Conservation (phyloP, 352 stramenopile genomes). For the Blastocystis sp. region DNA sequence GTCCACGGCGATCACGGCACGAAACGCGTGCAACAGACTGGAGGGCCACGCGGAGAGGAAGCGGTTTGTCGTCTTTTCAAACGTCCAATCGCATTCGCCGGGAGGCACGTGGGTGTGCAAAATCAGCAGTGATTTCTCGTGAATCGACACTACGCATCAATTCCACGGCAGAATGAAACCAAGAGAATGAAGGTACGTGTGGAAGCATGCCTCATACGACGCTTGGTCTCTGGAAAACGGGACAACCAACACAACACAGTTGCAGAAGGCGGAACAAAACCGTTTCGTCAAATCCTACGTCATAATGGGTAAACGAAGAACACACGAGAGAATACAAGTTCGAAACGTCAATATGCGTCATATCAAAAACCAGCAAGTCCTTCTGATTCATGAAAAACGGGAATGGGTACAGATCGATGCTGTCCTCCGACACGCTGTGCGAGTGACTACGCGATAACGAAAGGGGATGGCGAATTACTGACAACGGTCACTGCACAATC, state of each 20-base stretch:
- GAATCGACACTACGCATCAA: neutral
- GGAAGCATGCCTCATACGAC: neutral
- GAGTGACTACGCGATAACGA: neutral
- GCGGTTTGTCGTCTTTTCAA: conserved; percentile 34
- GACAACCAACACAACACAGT: neutral
- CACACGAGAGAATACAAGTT: neutral
- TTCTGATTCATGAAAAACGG: neutral
- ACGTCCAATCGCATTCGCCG: conserved; percentile 24
- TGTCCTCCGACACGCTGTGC: neutral
- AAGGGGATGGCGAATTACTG: neutral
- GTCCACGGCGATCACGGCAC: conserved; percentile 6
- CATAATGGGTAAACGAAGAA: neutral
- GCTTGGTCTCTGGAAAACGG: neutral
- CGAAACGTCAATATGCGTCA: neutral
- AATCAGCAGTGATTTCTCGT: conserved; percentile 16
- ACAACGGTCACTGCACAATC: neutral
- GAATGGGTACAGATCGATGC: conserved; percentile 42
- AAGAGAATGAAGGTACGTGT: neutral
- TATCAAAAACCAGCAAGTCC: conserved; percentile 55
- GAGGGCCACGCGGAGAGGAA: neutral
- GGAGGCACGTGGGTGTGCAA: conserved; percentile 42
- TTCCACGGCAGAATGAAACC: neutral
- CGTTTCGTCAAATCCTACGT: conserved; percentile 19
- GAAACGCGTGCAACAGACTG: neutral
- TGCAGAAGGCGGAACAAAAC: neutral